These are phyloP conservation scores for Euclidium syriacum DNA, from an alignment of 345 rosid species.

Conservation along the genomic window DNA sequence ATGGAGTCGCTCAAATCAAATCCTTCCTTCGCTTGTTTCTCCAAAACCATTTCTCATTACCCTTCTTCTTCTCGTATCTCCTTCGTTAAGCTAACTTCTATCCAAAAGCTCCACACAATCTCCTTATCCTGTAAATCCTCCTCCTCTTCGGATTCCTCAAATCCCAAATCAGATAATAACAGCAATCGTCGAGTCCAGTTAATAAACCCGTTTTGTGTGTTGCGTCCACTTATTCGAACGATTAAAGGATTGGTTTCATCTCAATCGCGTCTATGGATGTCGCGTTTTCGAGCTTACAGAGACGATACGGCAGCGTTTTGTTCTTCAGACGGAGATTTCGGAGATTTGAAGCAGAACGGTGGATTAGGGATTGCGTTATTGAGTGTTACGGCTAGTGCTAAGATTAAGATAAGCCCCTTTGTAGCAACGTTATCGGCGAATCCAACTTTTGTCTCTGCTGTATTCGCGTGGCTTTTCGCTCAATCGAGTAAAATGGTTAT, in stretches of 20 bases:
- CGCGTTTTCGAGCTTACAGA: constrained; percentile 35
- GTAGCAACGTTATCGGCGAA: constrained; percentile 73
- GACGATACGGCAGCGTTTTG: constrained; percentile 35
- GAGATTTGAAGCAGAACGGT: constrained; percentile 40
- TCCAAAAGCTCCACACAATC: constrained; percentile 28
- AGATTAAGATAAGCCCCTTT: constrained; percentile 67
- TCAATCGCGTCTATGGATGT: constrained; percentile 47
- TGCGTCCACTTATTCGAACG: constrained; percentile 39
- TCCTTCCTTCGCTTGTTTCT: constrained; percentile 30
- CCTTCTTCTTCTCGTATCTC: constrained; percentile 22
- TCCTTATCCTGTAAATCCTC: constrained; percentile 32
- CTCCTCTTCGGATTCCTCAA: constrained; percentile 25
- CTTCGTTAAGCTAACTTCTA: constrained; percentile 24
- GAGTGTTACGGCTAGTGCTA: constrained; percentile 64
- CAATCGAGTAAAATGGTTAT: constrained; percentile 67
- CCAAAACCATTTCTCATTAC: constrained; percentile 16
- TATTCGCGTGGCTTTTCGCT: constrained; percentile 68
- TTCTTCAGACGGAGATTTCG: constrained; percentile 24
- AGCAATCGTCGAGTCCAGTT: neutral
- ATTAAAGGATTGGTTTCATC: constrained; percentile 42
- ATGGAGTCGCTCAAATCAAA: constrained; percentile 46
- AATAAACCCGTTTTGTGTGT: constrained; percentile 35
- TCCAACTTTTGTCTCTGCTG: constrained; percentile 80
- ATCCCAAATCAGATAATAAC: constrained; percentile 9
- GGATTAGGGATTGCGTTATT: constrained; percentile 64